phyloP scores from a whole-genome alignment of 2,329 filamentous ascomycete species.

The Sarocladium strictum region DNA sequence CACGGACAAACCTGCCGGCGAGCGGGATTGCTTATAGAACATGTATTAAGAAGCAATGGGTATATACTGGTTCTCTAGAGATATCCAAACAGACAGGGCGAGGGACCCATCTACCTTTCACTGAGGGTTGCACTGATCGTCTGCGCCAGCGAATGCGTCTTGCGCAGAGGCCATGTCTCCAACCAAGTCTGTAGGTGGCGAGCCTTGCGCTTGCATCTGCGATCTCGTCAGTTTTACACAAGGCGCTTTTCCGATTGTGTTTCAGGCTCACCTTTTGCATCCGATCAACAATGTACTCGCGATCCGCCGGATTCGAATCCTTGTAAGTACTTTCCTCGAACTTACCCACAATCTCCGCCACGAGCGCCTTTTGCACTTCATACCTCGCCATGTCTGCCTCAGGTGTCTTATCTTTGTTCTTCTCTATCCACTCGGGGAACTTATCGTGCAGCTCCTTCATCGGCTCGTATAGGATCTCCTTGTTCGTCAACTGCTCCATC shows the following conservation, averaged over 20 bases:
- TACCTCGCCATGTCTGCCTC: slow-evolving; percentile 74
- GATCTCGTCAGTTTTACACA: not conserved
- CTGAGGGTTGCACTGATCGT: slow-evolving; percentile 59
- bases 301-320: slow-evolving; percentile 73
- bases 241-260: no score
- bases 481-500: slow-evolving; percentile 99
- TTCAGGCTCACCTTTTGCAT: slow-evolving; percentile 92
- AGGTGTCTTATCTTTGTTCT: slow-evolving; percentile 61
- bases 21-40: slow-evolving; percentile 17
- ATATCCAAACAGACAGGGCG: slow-evolving; percentile 16
- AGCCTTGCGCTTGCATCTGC: slow-evolving; percentile 94
- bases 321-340: slow-evolving; percentile 80
- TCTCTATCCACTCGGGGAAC: slow-evolving; percentile 82
- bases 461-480: slow-evolving; percentile 95
- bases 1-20: slow-evolving; percentile 9
- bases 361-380: slow-evolving; percentile 70
- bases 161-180: slow-evolving; percentile 83
- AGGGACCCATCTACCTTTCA: slow-evolving; percentile 29
- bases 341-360: slow-evolving; percentile 78
- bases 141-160: slow-evolving; percentile 56
- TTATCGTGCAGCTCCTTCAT: slow-evolving; percentile 97
- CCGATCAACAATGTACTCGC: slow-evolving; percentile 90
- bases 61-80: slow-evolving; percentile 19
- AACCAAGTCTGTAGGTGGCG: slow-evolving; percentile 83
- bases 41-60: slow-evolving; percentile 16